These are phyloP conservation scores for Starmerella scarabaei DNA, from an alignment of 805 yeast genomes.

Conservation along the genomic window DNA sequence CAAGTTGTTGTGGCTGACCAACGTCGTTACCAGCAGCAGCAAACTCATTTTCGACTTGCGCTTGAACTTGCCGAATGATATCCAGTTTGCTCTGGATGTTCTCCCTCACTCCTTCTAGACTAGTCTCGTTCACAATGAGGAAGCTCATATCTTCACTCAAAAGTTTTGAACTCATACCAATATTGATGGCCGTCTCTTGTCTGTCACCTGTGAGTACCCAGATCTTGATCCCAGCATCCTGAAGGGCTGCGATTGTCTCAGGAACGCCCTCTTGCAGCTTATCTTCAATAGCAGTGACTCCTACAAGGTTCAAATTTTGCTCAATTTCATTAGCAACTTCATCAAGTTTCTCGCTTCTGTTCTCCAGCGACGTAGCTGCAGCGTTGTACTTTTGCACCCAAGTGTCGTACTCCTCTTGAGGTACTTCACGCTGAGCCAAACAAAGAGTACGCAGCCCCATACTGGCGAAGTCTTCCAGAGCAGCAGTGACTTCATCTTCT, in stretches of 20 bases:
- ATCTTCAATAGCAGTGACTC: constrained; percentile 96
- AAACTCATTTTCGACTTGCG: constrained; percentile 1
- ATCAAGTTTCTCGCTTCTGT: constrained; percentile 66
- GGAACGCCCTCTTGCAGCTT: constrained; percentile 95
- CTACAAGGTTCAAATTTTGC: constrained; percentile 51
- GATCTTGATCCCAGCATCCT: constrained; percentile 84
- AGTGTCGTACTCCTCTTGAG: constrained; percentile 58
- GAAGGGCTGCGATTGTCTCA: constrained; percentile 78
- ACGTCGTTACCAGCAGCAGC: constrained; percentile 18
- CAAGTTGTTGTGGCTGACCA: constrained; percentile 40
- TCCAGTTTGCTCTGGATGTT: constrained; percentile 63
- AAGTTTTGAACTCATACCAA: constrained; percentile 94
- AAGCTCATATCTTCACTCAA: constrained; percentile 93
- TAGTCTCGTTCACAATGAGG: constrained; percentile 75
- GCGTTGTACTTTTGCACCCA: constrained; percentile 60
- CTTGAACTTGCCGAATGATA: constrained; percentile 37
- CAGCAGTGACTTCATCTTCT: constrained; percentile 67
- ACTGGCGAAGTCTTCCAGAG: constrained; percentile 90
- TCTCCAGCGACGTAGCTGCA: constrained; percentile 70
- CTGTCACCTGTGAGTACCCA: constrained; percentile 99
- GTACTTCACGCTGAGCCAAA: constrained; percentile 68
- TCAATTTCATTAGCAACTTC: constrained; percentile 79
- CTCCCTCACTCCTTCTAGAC: constrained; percentile 57
- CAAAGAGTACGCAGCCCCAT: constrained; percentile 93
- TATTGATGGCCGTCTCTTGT: constrained; percentile 96